Conservation (phyloP, 192 early-diverging fungal species). For the Pilobolus umbonatus region DNA sequence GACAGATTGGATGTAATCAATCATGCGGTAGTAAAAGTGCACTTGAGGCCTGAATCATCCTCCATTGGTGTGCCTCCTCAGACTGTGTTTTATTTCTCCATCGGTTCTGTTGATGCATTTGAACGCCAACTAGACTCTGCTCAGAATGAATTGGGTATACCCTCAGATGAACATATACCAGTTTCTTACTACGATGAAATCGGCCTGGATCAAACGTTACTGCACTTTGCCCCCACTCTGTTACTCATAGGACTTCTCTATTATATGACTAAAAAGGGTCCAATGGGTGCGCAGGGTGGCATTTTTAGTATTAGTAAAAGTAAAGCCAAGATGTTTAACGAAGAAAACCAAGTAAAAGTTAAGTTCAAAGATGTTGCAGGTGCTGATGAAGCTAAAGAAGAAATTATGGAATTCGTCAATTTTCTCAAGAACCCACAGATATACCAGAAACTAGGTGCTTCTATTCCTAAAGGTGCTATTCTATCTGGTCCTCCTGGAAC, state of each 20-base stretch:
- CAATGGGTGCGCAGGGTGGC: slow-evolving; percentile 51
- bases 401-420: slow-evolving; percentile 99
- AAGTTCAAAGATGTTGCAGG: slow-evolving; percentile 99
- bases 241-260: slow-evolving; percentile 82
- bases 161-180: slow-evolving; percentile 83
- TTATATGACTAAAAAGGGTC: slow-evolving; percentile 72
- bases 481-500: slow-evolving; percentile 90
- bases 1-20: slow-evolving; percentile 89
- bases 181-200: slow-evolving; percentile 85
- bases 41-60: slow-evolving; percentile 62
- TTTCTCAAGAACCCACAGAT: slow-evolving; percentile 90
- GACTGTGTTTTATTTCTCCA: slow-evolving; percentile 70
- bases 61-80: slow-evolving; percentile 1
- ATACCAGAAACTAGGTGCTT: slow-evolving; percentile 93
- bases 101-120: slow-evolving; percentile 94
- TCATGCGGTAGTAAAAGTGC: slow-evolving; percentile 73
- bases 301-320: slow-evolving; percentile 97
- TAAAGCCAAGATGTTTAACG: slow-evolving; percentile 93
- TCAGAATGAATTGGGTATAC: slow-evolving; percentile 87
- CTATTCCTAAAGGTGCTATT: slow-evolving; percentile 98
- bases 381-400: slow-evolving; percentile 98
- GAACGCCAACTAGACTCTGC: slow-evolving; percentile 86
- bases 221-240: slow-evolving; percentile 91
- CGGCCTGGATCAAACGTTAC: slow-evolving; percentile 62
- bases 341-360: slow-evolving; percentile 91